Evolutionary conservation across 768 basidiomycete genomes (phyloP).

Genomic region (Calocybe indica): DNA sequence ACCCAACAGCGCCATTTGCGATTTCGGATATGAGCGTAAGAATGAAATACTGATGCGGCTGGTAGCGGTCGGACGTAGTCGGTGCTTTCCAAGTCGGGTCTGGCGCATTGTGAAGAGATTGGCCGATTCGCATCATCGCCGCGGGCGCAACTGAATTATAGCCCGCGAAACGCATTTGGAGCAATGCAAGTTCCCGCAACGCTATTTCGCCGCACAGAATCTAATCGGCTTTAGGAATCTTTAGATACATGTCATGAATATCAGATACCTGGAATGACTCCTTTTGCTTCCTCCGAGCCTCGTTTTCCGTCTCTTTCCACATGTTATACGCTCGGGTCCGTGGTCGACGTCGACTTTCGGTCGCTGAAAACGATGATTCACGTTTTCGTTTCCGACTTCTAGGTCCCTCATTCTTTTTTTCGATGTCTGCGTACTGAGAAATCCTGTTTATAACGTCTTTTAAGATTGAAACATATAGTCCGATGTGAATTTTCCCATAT

Average conservation of each 20-base stretch:
- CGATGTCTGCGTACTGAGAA: neutral
- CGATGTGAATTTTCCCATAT: conserved; percentile 7
- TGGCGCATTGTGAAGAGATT: too few species aligned
- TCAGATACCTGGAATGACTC: neutral
- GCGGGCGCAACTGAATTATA: neutral
- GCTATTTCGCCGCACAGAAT: neutral
- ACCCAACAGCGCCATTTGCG: conserved; percentile 5
- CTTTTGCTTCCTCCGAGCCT: too few species aligned
- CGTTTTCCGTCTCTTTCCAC: too few species aligned
- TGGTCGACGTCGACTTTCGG: too few species aligned
- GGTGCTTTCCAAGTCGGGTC: neutral
- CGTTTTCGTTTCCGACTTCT: too few species aligned
- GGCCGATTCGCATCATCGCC: neutral
- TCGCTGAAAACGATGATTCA: too few species aligned
- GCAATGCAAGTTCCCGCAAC: neutral
- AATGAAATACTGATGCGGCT: neutral
- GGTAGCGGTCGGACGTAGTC: neutral
- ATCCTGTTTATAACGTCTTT: conserved; percentile 5
- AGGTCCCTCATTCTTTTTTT: too few species aligned
- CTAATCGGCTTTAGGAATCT: neutral
- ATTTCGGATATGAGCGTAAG: conserved; percentile 4
- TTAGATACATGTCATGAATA: neutral
- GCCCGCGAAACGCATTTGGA: neutral
- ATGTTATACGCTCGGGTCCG: too few species aligned
- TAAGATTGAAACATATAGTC: conserved; percentile 5